Base-by-base conservation (phyloP, 768 basidiomycete species). In the Xanthoconium stramineum region DNA sequence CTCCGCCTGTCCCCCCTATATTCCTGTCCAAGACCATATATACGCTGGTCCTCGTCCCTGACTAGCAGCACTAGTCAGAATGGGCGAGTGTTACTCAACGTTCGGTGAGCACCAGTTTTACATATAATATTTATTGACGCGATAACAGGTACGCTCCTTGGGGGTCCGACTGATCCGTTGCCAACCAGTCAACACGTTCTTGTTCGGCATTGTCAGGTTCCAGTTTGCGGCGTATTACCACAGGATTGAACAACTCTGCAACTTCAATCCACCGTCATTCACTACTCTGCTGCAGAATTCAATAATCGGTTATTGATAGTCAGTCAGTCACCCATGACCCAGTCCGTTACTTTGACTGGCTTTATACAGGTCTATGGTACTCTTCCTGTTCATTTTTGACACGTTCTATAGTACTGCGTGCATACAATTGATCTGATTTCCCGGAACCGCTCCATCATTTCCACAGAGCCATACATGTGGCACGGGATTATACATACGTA, bases 201-300 rank as follows among this genome's bases (percentile, higher is more conserved):
- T 79, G 13, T 78, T 74, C 54, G 78, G 77, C 1, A 66, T 78
- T 13, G 77, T 78, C 57, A 68, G 69, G 2, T 76, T 71, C 59
- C 75, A 78, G 54, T 79, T 79, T 54, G 65, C 73, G 9, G 61
- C 69, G 3, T 78, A 79, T 54, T 68, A 11, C 15, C 14, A 15
- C 37, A 57, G 50, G 38, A 42, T 53, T 53, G 42, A 50, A 64
- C 48, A 15, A 20, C 1, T 15, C 13, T 1, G 19, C 24, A 24
- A 29, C 13, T 2, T 28, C 7, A 14, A 17, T 50, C 24, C 17
- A 24, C 24, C 24, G 24, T n/a, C 14, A 38, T 24, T 55, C n/a
- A 36, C 33, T 2, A 6, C 2, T 6, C 28, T 13, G 7, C 24
- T 24, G 14, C 44, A 64, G 64, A 37, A 36, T 65, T 61, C 39